Conservation (phyloP, 192 early-diverging fungal genomes). For the Endogone sp. region DNA sequence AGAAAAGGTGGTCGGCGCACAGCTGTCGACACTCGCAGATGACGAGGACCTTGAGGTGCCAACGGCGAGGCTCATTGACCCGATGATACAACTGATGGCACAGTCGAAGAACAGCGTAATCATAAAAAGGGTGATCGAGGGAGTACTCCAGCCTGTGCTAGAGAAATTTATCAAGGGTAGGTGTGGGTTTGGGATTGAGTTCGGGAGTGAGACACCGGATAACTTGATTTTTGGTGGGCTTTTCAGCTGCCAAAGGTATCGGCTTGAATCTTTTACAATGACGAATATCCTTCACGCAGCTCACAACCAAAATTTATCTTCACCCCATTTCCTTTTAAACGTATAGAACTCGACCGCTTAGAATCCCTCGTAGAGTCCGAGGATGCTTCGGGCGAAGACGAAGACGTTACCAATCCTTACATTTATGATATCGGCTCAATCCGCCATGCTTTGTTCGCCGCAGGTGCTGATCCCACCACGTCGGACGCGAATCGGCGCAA, state of each 20-base stretch:
- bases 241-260: background rate
- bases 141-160: slow-evolving; percentile 38
- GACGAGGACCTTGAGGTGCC: slow-evolving; percentile 36
- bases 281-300: too few species aligned
- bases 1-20: slow-evolving; percentile 50
- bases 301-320: too few species aligned
- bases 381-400: slow-evolving; percentile 30
- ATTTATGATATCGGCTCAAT: slow-evolving; percentile 10
- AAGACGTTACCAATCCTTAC: slow-evolving; percentile 27
- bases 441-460: background rate
- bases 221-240: background rate
- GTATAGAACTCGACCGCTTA: slow-evolving; percentile 6
- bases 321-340: too few species aligned
- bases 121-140: slow-evolving; percentile 42
- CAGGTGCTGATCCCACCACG: slow-evolving; percentile 2
- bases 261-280: slow-evolving; percentile 6
- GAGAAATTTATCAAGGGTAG: slow-evolving; percentile 28
- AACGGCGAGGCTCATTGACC: slow-evolving; percentile 40
- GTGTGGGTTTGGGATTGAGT: background rate
- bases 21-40: slow-evolving; percentile 24
- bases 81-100: slow-evolving; percentile 48
- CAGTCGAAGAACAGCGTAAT: slow-evolving; percentile 43
- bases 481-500: slow-evolving; percentile 5
- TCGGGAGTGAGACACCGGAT: too few species aligned
- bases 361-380: slow-evolving; percentile 32